Conservation (phyloP, 768 basidiomycete genomes). For the Gyrodon lividus region DNA sequence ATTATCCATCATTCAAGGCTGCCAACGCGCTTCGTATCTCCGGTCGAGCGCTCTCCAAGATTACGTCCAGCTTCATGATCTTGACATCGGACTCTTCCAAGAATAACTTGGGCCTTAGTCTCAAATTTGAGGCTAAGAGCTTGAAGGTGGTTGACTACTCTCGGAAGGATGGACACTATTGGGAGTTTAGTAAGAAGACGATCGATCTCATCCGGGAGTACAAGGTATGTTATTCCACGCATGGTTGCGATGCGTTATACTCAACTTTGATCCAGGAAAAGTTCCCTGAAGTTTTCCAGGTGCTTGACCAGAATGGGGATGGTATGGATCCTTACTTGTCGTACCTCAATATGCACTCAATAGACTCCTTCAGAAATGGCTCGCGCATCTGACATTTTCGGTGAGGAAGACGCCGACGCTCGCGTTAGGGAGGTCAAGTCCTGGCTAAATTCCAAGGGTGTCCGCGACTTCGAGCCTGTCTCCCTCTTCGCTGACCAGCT, state of each 20-base stretch:
- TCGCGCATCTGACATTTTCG: slow-evolving; percentile 56
- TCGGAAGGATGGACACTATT: slow-evolving; percentile 74
- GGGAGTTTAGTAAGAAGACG: slow-evolving; percentile 94
- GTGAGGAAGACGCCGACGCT: slow-evolving; percentile 60
- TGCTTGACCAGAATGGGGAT: slow-evolving; percentile 70
- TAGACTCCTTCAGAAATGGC: slow-evolving; percentile 62
- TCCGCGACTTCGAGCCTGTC: slow-evolving; percentile 90
- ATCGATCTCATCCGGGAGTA: slow-evolving; percentile 80
- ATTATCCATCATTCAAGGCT: slow-evolving; percentile 78
- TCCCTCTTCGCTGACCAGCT: slow-evolving; percentile 91
- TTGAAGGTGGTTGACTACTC: slow-evolving; percentile 94
- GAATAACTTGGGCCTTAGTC: slow-evolving; percentile 86
- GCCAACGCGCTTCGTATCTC: slow-evolving; percentile 74
- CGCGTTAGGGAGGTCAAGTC: slow-evolving; percentile 72
- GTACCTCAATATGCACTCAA: neutral
- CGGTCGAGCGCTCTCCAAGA: slow-evolving; percentile 78
- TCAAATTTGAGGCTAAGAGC: slow-evolving; percentile 95
- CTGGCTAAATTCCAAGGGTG: slow-evolving; percentile 87
- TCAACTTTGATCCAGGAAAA: slow-evolving; percentile 42
- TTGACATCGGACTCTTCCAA: slow-evolving; percentile 73
- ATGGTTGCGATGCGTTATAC: neutral
- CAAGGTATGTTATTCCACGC: slow-evolving; percentile 45
- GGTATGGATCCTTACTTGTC: slow-evolving; percentile 39
- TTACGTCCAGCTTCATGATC: slow-evolving; percentile 94
- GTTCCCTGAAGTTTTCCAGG: slow-evolving; percentile 82